A percentile compares a stretch with the other conserved stretches of the same genome.
Conservation (phyloP, 768 basidiomycete species). For the Lentinula raphanica region DNA sequence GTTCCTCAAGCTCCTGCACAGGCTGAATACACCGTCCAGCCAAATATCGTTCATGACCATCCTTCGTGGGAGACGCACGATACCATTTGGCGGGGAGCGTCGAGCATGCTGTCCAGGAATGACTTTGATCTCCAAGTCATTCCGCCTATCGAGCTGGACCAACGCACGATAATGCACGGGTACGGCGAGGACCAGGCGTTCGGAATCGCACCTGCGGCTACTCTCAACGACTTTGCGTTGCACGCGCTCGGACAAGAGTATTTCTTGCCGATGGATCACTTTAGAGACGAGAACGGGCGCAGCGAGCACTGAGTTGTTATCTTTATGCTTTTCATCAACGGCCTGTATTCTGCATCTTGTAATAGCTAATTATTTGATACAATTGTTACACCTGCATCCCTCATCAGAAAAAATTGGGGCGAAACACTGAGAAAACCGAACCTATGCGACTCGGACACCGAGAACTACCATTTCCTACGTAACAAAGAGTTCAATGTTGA, state of each 20-base stretch:
- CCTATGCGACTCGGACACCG: no score
- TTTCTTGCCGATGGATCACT: neutral
- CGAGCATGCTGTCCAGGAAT: constrained; percentile 41
- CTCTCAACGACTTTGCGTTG: neutral
- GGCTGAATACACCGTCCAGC: constrained; percentile 28
- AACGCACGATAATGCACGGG: neutral
- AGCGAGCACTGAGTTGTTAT: neutral
- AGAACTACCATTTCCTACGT: no score
- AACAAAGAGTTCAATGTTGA: no score
- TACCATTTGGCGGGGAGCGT: constrained; percentile 25
- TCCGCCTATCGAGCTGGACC: constrained; percentile 57
- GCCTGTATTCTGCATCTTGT: neutral
- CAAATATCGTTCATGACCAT: constrained; percentile 29
- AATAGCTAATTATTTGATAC: neutral
- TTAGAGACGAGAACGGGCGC: neutral
- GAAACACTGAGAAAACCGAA: no score
- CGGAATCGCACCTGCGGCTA: neutral
- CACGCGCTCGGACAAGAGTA: neutral
- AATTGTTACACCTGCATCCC: no score
- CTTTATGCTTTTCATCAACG: neutral
- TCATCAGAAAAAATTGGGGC: no score
- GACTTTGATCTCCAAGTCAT: constrained; percentile 67
- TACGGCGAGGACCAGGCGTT: neutral
- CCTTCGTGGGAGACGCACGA: constrained; percentile 26
- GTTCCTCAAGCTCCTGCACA: constrained; percentile 28